phyloP scores from a whole-genome alignment of 495 filamentous ascomycete genomes.

The Hypomontagnella submonticulosa region DNA sequence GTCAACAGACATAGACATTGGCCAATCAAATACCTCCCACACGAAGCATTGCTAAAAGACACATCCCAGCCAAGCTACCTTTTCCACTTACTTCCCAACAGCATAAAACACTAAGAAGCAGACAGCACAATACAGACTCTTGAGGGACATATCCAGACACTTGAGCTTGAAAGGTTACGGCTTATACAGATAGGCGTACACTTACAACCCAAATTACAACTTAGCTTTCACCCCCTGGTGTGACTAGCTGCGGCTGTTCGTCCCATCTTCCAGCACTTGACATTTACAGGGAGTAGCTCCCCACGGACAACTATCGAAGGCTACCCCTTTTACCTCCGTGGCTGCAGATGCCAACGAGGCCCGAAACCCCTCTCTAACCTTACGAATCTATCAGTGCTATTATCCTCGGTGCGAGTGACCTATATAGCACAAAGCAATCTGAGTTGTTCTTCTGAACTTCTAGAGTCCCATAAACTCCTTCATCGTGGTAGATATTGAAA shows the following conservation, averaged over 20 bases:
- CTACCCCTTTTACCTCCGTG: constrained; percentile 24
- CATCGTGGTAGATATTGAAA: background rate
- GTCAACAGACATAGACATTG: constrained; percentile 6
- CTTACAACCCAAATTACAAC: no score
- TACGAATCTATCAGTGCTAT: constrained; percentile 3
- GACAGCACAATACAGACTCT: no score
- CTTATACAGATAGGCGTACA: no score
- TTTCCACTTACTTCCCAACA: constrained; percentile 7
- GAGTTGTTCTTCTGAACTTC: background rate
- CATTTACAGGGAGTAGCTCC: constrained; percentile 1
- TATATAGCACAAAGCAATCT: constrained; percentile 24
- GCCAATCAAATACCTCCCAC: constrained; percentile 1
- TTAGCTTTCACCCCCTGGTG: background rate
- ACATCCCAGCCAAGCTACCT: constrained; percentile 13
- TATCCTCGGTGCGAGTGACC: background rate
- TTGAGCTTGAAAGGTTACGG: no score
- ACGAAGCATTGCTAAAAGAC: background rate
- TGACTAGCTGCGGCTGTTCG: constrained; percentile 2
- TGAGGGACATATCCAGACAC: no score
- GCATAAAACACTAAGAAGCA: background rate
- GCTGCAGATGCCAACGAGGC: constrained; percentile 41
- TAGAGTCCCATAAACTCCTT: background rate
- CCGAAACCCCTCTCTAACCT: constrained; percentile 32
- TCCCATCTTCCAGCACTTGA: background rate
- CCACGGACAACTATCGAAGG: constrained; percentile 7